Base-by-base conservation (phyloP, 495 filamentous ascomycete genomes). In the Xylaria flabelliformis region DNA sequence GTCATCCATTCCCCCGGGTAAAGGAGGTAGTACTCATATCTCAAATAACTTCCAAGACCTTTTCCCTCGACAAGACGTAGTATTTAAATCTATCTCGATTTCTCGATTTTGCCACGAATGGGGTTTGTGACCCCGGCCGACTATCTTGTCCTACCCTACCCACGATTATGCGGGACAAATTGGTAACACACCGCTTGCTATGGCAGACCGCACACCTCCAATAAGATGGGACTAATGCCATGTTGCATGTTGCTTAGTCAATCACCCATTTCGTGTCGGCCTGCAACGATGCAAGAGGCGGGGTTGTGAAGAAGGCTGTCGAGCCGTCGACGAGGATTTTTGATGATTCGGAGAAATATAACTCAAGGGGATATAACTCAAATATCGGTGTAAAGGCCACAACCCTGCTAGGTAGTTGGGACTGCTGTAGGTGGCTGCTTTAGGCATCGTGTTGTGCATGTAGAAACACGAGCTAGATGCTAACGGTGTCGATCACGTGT, bases 1-100 rank as follows among this genome's bases (percentile, higher is more conserved):
- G 39, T 44, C 61, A 46, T 65, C 63, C 29, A 65, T 50, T 19
- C 29, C 41, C 63, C 63, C 44, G 42, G 63, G 29, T 50, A 50
- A 65, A 48, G 56, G 13, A 36, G 32, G 56, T 59, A 59, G 29
- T 19, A 32, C 53, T 19, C 24, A 59, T n/a, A 21, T n/a, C 17
- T 39, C 34, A 39, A n/a, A 19, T 61, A 26, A 17, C 53, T 17
- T 56, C 6, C 29, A 53, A 15, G 24, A 32, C 7, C 24, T 56
- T 56, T 51, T 56, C 53, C 53, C 4, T 63, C 6, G 39, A 63
- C n/a, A 29, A 26, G 29, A 15, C 10, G 21, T 3, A 48, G 32
- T 21, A 39, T 61, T 29, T 39, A 10, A 61, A 21, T 39, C 15
- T 24, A 39, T 61, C 56, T 1, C 32, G 6, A 19, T 34, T 2